Evolutionary conservation across 768 basidiomycete genomes (phyloP).

Genomic region (Xerocomellus dryophilus): DNA sequence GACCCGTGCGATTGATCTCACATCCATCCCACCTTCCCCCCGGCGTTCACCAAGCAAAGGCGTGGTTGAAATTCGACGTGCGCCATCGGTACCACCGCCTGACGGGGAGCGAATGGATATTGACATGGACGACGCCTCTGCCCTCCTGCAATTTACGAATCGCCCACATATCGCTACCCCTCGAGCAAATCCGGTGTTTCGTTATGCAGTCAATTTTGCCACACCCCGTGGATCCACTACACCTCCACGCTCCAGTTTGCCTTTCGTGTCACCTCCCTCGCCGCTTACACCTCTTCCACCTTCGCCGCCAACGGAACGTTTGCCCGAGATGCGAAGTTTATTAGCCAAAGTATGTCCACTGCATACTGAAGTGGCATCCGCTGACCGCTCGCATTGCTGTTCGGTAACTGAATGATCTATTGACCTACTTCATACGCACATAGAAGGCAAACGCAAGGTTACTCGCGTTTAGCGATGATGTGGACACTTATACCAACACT

Average conservation of each 20-base stretch:
- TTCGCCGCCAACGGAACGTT: slow-evolving; percentile 35
- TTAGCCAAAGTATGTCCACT: slow-evolving; percentile 19
- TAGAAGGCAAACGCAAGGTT: slow-evolving; percentile 3
- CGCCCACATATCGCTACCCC: slow-evolving; percentile 4
- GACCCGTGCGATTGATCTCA: slow-evolving; percentile 21
- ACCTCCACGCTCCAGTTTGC: background rate
- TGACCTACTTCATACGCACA: too few relatives aligned
- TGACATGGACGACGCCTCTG: slow-evolving; percentile 15
- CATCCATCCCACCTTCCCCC: slow-evolving; percentile 25
- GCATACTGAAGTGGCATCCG: background rate
- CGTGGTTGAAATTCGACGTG: slow-evolving; percentile 24
- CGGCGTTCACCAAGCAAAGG: slow-evolving; percentile 24
- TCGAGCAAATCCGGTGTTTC: slow-evolving; percentile 11
- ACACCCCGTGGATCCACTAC: slow-evolving; percentile 21
- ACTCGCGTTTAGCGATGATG: background rate
- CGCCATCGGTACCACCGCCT: slow-evolving; percentile 22
- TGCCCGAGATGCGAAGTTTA: slow-evolving; percentile 12
- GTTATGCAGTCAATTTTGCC: slow-evolving; percentile 28
- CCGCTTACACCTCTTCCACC: slow-evolving; percentile 52
- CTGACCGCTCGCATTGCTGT: background rate
- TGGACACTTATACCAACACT: background rate
- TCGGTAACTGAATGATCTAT: background rate
- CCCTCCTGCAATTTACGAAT: slow-evolving; percentile 25
- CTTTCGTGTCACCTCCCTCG: slow-evolving; percentile 31
- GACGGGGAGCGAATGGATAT: slow-evolving; percentile 25